Conservation (phyloP, 208 protist species). For the Trypanosoma platydactyli region DNA sequence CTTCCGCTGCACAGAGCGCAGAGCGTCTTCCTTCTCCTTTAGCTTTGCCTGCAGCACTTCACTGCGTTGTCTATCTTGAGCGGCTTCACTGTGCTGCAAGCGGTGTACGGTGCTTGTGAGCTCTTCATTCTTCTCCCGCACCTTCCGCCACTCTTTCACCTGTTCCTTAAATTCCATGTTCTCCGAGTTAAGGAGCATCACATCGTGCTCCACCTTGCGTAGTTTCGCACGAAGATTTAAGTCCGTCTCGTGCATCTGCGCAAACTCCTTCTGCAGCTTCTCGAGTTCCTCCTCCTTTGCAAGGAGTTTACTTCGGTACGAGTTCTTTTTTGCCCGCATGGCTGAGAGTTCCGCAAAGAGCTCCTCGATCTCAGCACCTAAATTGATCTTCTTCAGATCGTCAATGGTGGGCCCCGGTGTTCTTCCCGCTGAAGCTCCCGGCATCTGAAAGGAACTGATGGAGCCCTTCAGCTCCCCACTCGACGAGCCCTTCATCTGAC, state of each 20-base stretch:
- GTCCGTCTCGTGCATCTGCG: constrained; percentile 38
- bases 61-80: constrained; percentile 32
- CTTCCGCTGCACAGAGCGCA: constrained; percentile 83
- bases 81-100: constrained; percentile 33
- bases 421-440: neutral
- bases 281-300: constrained; percentile 36
- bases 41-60: constrained; percentile 54
- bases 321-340: constrained; percentile 79
- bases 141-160: constrained; percentile 51
- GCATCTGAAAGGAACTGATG: neutral
- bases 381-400: constrained; percentile 79
- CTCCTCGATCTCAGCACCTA: constrained; percentile 86
- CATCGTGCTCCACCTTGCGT: constrained; percentile 70
- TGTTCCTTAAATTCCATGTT: constrained; percentile 81
- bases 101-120: constrained; percentile 26
- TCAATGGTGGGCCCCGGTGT: constrained; percentile 66
- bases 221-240: constrained; percentile 61
- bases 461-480: neutral
- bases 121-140: constrained; percentile 43
- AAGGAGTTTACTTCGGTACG: constrained; percentile 72
- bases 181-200: constrained; percentile 85
- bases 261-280: constrained; percentile 32
- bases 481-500: neutral
- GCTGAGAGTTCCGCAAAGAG: constrained; percentile 79
- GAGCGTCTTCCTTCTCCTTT: constrained; percentile 50